These are phyloP conservation scores for Solanum rostratum DNA, from an alignment of 257 asterid species.

Conservation along the genomic window DNA sequence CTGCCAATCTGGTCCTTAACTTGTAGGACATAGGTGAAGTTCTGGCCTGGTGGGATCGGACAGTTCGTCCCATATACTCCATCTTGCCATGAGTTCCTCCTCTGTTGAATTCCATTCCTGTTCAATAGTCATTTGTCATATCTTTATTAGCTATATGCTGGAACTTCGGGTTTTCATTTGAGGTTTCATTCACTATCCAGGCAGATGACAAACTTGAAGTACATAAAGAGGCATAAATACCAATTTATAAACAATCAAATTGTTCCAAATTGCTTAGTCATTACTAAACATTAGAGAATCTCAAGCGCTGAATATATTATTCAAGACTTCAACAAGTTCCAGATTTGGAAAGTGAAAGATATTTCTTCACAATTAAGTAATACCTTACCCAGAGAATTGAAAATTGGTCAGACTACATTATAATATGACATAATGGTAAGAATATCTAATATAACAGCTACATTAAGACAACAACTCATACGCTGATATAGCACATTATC, in stretches of 20 bases:
- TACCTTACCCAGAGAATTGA: not conserved
- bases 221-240: not conserved
- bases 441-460: not conserved
- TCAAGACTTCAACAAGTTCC: not conserved
- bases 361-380: not conserved
- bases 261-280: not conserved
- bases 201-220: not conserved
- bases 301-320: not conserved
- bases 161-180: not conserved
- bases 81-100: slow-evolving; percentile 42
- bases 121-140: not conserved
- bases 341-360: not conserved
- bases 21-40: slow-evolving; percentile 32
- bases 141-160: not conserved
- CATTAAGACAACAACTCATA: not conserved
- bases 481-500: not conserved
- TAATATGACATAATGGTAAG: not conserved
- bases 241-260: not conserved
- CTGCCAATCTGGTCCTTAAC: slow-evolving; percentile 47
- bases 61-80: slow-evolving; percentile 43
- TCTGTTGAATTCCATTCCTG: slow-evolving; percentile 39
- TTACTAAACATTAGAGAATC: not conserved
- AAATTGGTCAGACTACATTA: not conserved
- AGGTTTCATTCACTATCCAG: not conserved
- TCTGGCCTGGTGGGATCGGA: slow-evolving; percentile 38